These are phyloP conservation scores for Crithidia fasciculata DNA, from an alignment of 208 protist species.

Conservation along the genomic window DNA sequence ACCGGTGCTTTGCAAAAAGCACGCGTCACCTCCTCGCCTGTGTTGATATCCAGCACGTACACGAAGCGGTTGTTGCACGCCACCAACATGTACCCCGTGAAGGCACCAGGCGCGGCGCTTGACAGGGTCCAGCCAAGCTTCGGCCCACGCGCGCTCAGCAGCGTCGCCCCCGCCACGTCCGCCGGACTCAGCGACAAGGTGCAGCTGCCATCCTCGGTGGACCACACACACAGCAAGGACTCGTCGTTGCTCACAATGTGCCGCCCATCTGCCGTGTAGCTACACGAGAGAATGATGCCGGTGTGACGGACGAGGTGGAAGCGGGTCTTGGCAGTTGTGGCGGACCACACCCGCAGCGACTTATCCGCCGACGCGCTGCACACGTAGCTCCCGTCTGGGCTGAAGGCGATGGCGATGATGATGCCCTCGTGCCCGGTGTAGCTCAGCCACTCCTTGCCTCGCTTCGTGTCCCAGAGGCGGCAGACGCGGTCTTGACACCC, in stretches of 20 bases:
- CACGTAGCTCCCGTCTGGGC: conserved; percentile 69
- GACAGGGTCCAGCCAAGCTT: conserved; percentile 83
- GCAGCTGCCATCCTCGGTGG: conserved; percentile 58
- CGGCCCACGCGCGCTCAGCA: conserved; percentile 26
- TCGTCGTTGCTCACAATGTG: conserved; percentile 92
- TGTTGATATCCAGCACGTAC: conserved; percentile 79
- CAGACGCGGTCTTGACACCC: conserved; percentile 91
- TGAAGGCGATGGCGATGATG: conserved; percentile 84
- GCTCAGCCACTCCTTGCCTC: conserved; percentile 64
- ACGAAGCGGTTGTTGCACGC: conserved; percentile 89
- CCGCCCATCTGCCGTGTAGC: conserved; percentile 76
- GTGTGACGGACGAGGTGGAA: conserved; percentile 74
- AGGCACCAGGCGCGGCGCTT: conserved; percentile 72
- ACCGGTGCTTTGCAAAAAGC: conserved; percentile 87
- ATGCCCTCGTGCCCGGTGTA: conserved; percentile 85
- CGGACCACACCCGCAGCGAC: conserved; percentile 86
- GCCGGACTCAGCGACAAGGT: conserved; percentile 56
- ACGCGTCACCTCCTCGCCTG: conserved; percentile 68
- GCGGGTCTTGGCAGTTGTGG: conserved; percentile 64
- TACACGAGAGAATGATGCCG: conserved; percentile 85
- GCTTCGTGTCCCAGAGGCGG: conserved; percentile 80
- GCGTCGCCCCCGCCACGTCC: conserved; percentile 53
- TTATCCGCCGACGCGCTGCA: conserved; percentile 86
- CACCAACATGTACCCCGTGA: conserved; percentile 70
- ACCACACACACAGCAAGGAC: conserved; percentile 77